Percentiles rank a stretch among this genome's conserved stretches.
Conservation (phyloP, 805 yeast species). For the Nakazawaea anatomiae region DNA sequence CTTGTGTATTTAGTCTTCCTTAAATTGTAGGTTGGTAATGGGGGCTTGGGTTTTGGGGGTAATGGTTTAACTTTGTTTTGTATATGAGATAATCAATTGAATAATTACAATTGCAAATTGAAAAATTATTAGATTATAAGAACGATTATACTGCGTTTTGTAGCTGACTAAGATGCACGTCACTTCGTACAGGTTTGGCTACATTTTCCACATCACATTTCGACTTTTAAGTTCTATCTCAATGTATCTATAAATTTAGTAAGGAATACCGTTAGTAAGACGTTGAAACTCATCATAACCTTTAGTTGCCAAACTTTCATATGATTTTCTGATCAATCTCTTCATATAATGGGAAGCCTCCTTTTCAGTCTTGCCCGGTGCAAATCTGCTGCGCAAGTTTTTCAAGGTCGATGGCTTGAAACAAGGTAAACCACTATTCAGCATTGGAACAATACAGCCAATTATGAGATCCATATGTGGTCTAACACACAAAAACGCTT, state of each 20-base stretch:
- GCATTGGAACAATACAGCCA: conserved; percentile 85
- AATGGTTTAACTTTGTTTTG: neutral
- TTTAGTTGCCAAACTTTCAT: conserved; percentile 83
- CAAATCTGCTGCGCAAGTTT: conserved; percentile 74
- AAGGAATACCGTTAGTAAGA: conserved; percentile 95
- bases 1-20: neutral
- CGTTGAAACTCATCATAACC: conserved; percentile 98
- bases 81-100: neutral
- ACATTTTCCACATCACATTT: too few relatives aligned
- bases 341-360: conserved; percentile 82
- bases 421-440: conserved; percentile 93
- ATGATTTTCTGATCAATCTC: conserved; percentile 69
- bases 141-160: too few relatives aligned
- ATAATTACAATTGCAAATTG: too few relatives aligned
- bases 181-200: too few relatives aligned
- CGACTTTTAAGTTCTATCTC: too few relatives aligned
- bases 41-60: neutral
- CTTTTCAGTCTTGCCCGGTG: conserved; percentile 68
- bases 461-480: conserved; percentile 84
- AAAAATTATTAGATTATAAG: too few relatives aligned
- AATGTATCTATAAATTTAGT: conserved; percentile 28
- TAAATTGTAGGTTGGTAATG: neutral
- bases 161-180: too few relatives aligned
- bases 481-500: conserved; percentile 83
- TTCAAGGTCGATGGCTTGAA: conserved; percentile 85